phyloP scores from a whole-genome alignment of 352 stramenopile genomes.

The Aphanomyces stellatus region DNA sequence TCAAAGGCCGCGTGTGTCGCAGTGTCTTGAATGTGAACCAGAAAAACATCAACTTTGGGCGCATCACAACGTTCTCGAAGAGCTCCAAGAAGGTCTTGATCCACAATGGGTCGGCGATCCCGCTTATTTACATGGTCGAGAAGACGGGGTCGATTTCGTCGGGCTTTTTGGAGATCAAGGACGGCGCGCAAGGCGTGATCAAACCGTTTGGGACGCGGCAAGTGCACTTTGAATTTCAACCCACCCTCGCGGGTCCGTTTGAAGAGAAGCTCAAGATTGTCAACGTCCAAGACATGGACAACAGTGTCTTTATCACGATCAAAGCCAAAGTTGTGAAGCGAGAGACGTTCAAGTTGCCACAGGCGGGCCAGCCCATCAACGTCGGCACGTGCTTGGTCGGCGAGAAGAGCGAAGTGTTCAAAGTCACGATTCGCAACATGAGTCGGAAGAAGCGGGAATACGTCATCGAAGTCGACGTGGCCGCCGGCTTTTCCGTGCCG shows the following conservation, averaged over 20 bases:
- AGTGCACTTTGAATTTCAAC: conserved; percentile 85
- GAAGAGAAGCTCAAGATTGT: conserved; percentile 86
- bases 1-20: conserved; percentile 77
- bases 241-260: conserved; percentile 74
- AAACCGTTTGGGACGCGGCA: conserved; percentile 83
- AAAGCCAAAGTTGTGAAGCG: conserved; percentile 85
- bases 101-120: conserved; percentile 81
- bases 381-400: conserved; percentile 77
- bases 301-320: conserved; percentile 81
- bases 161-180: conserved; percentile 82
- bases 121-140: conserved; percentile 77
- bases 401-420: conserved; percentile 77
- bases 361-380: conserved; percentile 77
- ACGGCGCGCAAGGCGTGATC: conserved; percentile 77
- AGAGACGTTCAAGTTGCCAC: conserved; percentile 84
- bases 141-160: conserved; percentile 89
- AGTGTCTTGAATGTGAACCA: conserved; percentile 87
- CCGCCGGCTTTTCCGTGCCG: conserved; percentile 40
- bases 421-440: conserved; percentile 79
- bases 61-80: conserved; percentile 76
- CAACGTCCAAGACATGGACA: conserved; percentile 84
- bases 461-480: conserved; percentile 72
- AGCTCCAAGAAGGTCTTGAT: conserved; percentile 81
- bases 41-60: conserved; percentile 89
- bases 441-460: conserved; percentile 85